These are phyloP conservation scores for Haplographium delicatum DNA, from an alignment of 495 filamentous ascomycete genomes.

Conservation along the genomic window DNA sequence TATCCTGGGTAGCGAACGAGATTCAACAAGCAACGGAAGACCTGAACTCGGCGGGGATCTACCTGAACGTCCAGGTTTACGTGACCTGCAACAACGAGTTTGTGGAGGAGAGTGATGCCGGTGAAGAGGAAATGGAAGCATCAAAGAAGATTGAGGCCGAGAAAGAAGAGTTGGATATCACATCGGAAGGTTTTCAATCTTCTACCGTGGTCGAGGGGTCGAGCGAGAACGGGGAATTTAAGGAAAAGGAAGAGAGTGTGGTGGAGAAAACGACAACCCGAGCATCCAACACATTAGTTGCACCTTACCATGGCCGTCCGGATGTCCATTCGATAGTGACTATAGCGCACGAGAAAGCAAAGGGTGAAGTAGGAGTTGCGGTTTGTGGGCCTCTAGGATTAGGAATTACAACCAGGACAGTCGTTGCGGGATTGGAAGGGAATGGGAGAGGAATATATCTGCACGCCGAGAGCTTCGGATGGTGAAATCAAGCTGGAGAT, in stretches of 20 bases:
- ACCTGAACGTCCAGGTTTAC: neutral
- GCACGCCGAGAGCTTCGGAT: conserved; percentile 33
- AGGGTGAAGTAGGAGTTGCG: conserved; percentile 74
- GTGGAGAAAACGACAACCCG: neutral
- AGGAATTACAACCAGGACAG: conserved; percentile 56
- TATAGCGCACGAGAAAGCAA: conserved; percentile 36
- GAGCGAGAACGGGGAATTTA: too few species aligned
- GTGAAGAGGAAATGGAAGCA: too few species aligned
- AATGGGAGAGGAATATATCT: conserved; percentile 61
- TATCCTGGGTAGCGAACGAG: conserved; percentile 1
- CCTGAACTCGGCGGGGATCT: neutral
- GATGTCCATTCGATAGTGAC: conserved; percentile 3
- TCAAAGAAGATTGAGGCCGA: too few species aligned
- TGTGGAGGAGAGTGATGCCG: too few species aligned
- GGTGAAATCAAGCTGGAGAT: too few species aligned
- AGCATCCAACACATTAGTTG: neutral
- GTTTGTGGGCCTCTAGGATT: conserved; percentile 71
- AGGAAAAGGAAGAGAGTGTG: neutral
- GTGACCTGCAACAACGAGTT: conserved; percentile 1
- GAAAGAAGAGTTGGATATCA: neutral
- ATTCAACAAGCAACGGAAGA: neutral
- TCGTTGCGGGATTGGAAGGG: conserved; percentile 74
- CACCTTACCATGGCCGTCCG: too few species aligned
- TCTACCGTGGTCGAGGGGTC: too few species aligned
- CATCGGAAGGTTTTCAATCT: too few species aligned